Evolutionary conservation across 306 rosid genomes (phyloP).

Genomic region (Astragalus glycyphyllos): DNA sequence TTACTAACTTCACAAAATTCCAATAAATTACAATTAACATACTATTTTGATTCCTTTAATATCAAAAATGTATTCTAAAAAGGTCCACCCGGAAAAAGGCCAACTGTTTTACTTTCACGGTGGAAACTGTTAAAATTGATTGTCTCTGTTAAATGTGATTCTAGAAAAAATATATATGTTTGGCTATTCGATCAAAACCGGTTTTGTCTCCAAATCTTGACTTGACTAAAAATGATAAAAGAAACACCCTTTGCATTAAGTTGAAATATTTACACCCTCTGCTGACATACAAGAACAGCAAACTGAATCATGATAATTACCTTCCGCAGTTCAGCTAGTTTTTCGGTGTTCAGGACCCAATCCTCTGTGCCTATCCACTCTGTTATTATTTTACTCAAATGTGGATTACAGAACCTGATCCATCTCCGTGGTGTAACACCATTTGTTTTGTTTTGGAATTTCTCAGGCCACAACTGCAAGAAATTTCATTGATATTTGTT

Average conservation of each 20-base stretch:
- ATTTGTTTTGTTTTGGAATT: conserved; percentile 97
- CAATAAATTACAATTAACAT: conserved; percentile 14
- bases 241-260: neutral
- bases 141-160: too few relatives aligned
- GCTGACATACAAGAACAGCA: conserved; percentile 36
- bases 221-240: neutral
- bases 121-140: neutral
- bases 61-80: conserved; percentile 23
- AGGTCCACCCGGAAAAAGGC: conserved; percentile 8
- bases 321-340: conserved; percentile 76
- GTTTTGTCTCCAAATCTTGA: neutral
- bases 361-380: conserved; percentile 86
- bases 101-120: neutral
- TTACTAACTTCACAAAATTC: conserved; percentile 8
- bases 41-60: conserved; percentile 26
- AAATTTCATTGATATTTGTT: conserved; percentile 38
- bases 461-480: conserved; percentile 93
- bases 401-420: conserved; percentile 94
- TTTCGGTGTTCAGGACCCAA: conserved; percentile 89
- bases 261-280: neutral
- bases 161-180: too few relatives aligned
- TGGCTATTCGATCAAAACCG: too few relatives aligned
- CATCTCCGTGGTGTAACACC: conserved; percentile 99
- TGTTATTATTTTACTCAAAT: conserved; percentile 73
- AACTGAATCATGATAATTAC: conserved; percentile 47